A percentile compares a stretch with the other conserved stretches of the same genome.
Evolutionary conservation across 257 asterid genomes (phyloP).

Genomic region (Ocimum tenuiflorum): DNA sequence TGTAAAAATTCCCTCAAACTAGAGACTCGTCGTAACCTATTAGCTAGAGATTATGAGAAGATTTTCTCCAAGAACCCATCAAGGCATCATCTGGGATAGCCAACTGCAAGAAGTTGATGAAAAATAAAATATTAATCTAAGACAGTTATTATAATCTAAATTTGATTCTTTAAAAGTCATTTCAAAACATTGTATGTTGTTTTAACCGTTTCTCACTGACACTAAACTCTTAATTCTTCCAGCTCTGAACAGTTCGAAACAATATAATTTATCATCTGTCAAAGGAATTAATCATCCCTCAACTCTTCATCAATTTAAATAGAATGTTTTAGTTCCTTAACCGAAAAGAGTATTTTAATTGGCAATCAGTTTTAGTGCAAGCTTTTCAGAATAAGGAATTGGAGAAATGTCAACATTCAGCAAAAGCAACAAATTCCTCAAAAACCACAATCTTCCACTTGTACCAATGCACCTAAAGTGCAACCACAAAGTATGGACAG

Average conservation of each 20-base stretch:
- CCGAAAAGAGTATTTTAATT: not conserved
- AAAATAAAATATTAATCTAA: conserved; percentile 12
- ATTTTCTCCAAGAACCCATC: conserved; percentile 69
- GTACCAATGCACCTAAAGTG: no score
- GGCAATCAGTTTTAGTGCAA: not conserved
- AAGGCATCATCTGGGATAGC: conserved; percentile 81
- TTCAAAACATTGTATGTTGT: not conserved
- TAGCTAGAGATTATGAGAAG: conserved; percentile 87
- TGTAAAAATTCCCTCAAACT: conserved; percentile 67
- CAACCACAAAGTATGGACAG: not conserved
- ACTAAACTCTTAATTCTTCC: not conserved
- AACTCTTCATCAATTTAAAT: not conserved
- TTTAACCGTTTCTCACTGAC: not conserved
- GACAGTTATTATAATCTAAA: not conserved
- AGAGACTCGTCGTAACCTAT: conserved; percentile 83
- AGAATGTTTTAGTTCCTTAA: not conserved
- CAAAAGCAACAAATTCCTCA: not conserved
- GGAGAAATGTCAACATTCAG: not conserved
- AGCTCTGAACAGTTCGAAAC: no score
- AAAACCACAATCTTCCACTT: not conserved
- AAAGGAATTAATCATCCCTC: no score
- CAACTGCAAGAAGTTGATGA: conserved; percentile 44
- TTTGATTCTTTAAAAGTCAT: not conserved
- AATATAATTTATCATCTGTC: no score
- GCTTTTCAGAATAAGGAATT: not conserved